These are phyloP conservation scores for Leishmania turanica DNA, from an alignment of 208 protist species.

Conservation along the genomic window DNA sequence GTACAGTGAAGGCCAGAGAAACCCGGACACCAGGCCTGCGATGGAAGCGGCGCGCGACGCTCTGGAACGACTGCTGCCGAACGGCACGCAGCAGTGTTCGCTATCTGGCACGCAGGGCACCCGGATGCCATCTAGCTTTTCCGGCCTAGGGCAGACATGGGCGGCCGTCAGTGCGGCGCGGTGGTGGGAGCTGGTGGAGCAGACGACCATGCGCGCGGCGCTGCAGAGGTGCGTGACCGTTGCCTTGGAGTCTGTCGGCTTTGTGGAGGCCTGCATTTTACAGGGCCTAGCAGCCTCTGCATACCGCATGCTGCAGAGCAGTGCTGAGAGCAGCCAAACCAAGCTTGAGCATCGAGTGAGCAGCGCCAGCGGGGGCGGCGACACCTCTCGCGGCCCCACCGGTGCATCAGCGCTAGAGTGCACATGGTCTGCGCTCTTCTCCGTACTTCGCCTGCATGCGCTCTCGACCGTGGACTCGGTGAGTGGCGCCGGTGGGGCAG, in stretches of 20 bases:
- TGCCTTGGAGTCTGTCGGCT: slow-evolving; percentile 17
- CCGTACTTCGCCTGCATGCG: slow-evolving; percentile 15
- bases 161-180: not conserved
- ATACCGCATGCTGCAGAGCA: not conserved
- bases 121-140: not conserved
- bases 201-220: slow-evolving; percentile 8
- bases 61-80: not conserved
- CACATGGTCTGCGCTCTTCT: slow-evolving; percentile 13
- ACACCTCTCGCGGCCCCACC: not conserved
- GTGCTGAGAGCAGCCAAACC: not conserved
- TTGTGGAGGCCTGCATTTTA: slow-evolving; percentile 19
- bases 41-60: not conserved
- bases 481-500: not conserved
- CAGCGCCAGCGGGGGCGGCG: not conserved
- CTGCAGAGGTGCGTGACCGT: slow-evolving; percentile 33
- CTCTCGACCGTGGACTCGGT: not conserved
- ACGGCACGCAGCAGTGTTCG: not conserved
- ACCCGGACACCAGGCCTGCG: not conserved
- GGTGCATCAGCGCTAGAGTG: not conserved
- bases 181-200: slow-evolving; percentile 19
- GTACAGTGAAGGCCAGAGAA: slow-evolving; percentile 1
- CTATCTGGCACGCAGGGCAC: not conserved
- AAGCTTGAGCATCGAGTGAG: not conserved
- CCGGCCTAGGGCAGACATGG: slow-evolving; percentile 19
- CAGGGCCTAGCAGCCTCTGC: slow-evolving; percentile 8